Conservation (phyloP, 2,329 filamentous ascomycete genomes). For the Hirsutella rhossiliensis region DNA sequence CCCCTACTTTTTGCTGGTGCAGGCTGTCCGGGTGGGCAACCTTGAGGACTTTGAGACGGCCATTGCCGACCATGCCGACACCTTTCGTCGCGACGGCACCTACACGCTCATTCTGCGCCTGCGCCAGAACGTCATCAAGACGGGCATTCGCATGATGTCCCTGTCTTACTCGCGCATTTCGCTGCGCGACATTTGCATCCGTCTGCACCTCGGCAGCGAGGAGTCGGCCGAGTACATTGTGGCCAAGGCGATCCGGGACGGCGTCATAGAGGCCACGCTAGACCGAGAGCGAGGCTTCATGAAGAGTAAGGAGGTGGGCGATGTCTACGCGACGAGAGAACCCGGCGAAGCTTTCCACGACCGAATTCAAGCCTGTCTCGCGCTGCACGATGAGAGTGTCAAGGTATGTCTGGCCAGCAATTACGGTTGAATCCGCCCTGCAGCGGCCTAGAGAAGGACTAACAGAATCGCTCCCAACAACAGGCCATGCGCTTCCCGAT, state of each 20-base stretch:
- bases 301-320: conserved; percentile 95
- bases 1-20: conserved; percentile 88
- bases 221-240: conserved; percentile 99
- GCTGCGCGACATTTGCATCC: conserved; percentile 91
- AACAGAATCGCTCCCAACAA: neutral
- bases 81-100: conserved; percentile 86
- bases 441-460: neutral
- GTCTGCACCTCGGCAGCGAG: conserved; percentile 84
- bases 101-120: conserved; percentile 92
- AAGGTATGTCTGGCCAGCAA: conserved; percentile 51
- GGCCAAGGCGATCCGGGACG: conserved; percentile 94
- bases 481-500: conserved; percentile 98
- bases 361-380: conserved; percentile 82
- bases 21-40: conserved; percentile 93
- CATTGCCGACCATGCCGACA: conserved; percentile 68
- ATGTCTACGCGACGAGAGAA: conserved; percentile 92
- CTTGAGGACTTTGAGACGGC: conserved; percentile 84
- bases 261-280: conserved; percentile 88
- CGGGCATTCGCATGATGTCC: conserved; percentile 97
- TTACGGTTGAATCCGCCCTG: neutral
- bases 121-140: conserved; percentile 98
- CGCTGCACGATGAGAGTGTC: conserved; percentile 92
- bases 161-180: conserved; percentile 96
- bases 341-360: conserved; percentile 97
- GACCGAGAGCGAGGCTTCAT: conserved; percentile 94